Percentiles rank a stretch among this genome's conserved stretches.
Evolutionary conservation across 1,139 yeast species (phyloP).

Genomic region (Kurtzmaniella quercitrusa): DNA sequence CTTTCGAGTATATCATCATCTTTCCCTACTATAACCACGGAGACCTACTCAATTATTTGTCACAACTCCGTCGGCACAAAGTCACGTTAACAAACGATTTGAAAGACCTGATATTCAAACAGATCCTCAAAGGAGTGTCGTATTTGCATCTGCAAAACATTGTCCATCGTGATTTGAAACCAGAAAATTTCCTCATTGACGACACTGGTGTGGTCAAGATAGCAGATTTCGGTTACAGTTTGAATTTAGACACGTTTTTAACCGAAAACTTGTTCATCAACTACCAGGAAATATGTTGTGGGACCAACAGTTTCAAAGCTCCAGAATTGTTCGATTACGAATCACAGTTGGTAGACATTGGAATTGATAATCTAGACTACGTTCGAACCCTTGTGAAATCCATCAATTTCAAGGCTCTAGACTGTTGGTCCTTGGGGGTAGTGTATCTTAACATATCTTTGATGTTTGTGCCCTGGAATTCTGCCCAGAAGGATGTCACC

Average conservation of each 20-base stretch:
- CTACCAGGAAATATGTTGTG: constrained; percentile 32
- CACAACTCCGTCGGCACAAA: constrained; percentile 31
- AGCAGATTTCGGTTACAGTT: constrained; percentile 51
- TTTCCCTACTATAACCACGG: constrained; percentile 45
- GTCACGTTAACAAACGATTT: constrained; percentile 26
- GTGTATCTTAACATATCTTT: constrained; percentile 42
- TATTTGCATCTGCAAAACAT: constrained; percentile 40
- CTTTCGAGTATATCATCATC: constrained; percentile 12
- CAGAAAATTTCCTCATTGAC: constrained; percentile 50
- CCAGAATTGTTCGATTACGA: constrained; percentile 45
- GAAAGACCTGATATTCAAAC: constrained; percentile 46
- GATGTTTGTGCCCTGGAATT: constrained; percentile 47
- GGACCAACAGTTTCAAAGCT: constrained; percentile 53
- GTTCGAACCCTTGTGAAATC: not conserved
- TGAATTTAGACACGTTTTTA: constrained; percentile 23
- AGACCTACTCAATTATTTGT: constrained; percentile 42
- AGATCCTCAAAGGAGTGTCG: constrained; percentile 42
- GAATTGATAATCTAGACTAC: not conserved
- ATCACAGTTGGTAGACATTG: constrained; percentile 8
- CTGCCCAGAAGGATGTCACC: constrained; percentile 23
- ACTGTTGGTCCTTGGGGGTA: constrained; percentile 52
- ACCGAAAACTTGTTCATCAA: constrained; percentile 14
- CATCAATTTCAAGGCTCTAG: constrained; percentile 19
- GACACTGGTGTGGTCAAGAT: constrained; percentile 41
- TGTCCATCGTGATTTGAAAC: constrained; percentile 53